Base-by-base conservation (phyloP, 2,329 filamentous ascomycete genomes). In the Escovopsis sp. region DNA sequence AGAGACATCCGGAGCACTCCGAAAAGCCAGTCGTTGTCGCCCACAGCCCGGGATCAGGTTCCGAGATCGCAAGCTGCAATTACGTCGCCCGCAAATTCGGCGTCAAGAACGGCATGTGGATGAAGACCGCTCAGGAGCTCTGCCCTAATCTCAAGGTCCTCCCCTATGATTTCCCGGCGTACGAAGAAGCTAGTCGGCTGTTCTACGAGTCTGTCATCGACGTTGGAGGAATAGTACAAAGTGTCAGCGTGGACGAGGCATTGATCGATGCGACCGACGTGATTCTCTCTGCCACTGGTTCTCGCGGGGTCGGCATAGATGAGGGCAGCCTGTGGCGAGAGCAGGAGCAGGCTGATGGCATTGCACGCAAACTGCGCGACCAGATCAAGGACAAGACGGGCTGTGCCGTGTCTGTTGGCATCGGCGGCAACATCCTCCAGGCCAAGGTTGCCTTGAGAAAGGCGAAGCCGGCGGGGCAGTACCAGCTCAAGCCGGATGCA, bases 61-160 rank as follows among this genome's bases (percentile, higher is more conserved):
- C 89, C 0, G 91, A 98, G 57, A 96, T 98, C 54, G 91, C 91
- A 19, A 95, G 88, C 49, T 98, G 91, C 63, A 98, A 98, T 54
- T 98, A 98, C 57, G 79, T 82, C 18, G 91, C 93, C 6, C 77
- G 91, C 33, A 72, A 75, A 30, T 91, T 80, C 52, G 89, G 89
- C 1, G 72, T 98, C 43, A 94, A 88, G 57, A 98, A 98, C 52
- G 93, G 93, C 33, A 98, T 96, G 91, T 98, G 93, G 91, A 96
- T 98, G 89, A 93, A 89, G 58, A 72, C 74, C 32, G 91, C 91
- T 0, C 69, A 82, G 45, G 81, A 91, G 50, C 60, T 91, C 15
- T 98, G 87, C 55, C 81, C 89, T 1, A 77, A 86, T 19, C 67
- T 98, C 15, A 87, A 93, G 51, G 80, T 96, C 2, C 58, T 98